phyloP scores from a whole-genome alignment of 2,329 filamentous ascomycete genomes.

The Penicillium olsonii region DNA sequence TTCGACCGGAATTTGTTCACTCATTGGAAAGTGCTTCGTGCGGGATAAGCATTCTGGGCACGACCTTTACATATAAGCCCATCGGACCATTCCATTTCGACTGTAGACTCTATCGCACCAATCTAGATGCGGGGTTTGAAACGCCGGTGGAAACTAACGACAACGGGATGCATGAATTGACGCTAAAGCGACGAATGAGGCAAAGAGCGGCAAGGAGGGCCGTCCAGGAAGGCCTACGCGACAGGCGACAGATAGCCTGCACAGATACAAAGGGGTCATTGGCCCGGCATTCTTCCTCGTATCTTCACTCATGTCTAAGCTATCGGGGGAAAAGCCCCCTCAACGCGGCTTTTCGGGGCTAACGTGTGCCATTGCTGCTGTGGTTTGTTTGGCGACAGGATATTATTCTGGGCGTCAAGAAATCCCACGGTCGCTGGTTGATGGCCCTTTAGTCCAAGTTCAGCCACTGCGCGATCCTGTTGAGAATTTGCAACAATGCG shows the following conservation, averaged over 20 bases:
- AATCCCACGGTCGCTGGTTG: conserved; percentile 3
- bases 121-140: neutral
- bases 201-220: neutral
- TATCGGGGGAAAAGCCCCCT: neutral
- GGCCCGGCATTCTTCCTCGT: neutral
- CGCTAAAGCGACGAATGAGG: neutral
- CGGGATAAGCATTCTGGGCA: neutral
- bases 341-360: neutral
- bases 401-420: neutral
- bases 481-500: conserved; percentile 48
- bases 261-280: neutral
- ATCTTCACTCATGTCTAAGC: neutral
- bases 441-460: neutral
- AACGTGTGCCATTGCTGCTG: neutral
- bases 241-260: neutral
- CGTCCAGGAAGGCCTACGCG: neutral
- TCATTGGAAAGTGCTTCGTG: neutral
- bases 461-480: neutral
- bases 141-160: neutral
- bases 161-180: neutral
- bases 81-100: too few species aligned
- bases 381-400: neutral
- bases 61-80: neutral
- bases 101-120: neutral
- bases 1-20: neutral